Base-by-base conservation (phyloP, 2,329 filamentous ascomycete species). In the Penicillium polonicum region DNA sequence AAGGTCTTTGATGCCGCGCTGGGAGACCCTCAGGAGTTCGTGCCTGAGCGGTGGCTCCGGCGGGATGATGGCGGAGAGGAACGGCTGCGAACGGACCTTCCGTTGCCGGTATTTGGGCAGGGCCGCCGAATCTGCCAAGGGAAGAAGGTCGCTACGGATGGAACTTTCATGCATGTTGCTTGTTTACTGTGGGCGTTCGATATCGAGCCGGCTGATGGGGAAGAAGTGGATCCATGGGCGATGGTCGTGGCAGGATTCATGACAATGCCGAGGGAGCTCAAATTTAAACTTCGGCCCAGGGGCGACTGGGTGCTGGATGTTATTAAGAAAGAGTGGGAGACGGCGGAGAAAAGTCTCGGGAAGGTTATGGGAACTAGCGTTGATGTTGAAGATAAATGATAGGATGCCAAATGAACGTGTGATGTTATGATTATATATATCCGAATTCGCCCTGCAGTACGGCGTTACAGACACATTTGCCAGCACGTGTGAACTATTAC, bases 1-100 rank as follows among this genome's bases (percentile, higher is more conserved):
- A 70, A 69, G 17, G 76, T 76, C 35, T 80, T 68, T 44, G 62
- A 67, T 31, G 58, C 58, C 0, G 36, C 58, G 5, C 58, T 63
- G 3, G 66, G 66, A 2, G 52, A 61, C 21, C n/a, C 41, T 1
- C 44, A 62, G 3, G 63, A 61, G 7, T 68, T 68, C 21, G 33
- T 65, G 2, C 66, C 61, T 4, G 60, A 68, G 38, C 41, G 64
- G 31, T 66, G 64, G 65, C 25, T 68, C 35, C 54, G 44, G 19
- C 29, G 55, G 7, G 54, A 52, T 17, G 43, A 23, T 1, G 6
- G 7, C 5, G 61, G 43, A 10, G 39, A 51, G 15, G 46, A 35
- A 35, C 60, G 49, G 7, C 36, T 66, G 5, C 58, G 58, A n/a
- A 58, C 59, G 0, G 65, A 65, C 19, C 62, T 67, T 19, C 63